These are phyloP conservation scores for Wallacemonas sp. DNA, from an alignment of 208 protist genomes.

Conservation along the genomic window DNA sequence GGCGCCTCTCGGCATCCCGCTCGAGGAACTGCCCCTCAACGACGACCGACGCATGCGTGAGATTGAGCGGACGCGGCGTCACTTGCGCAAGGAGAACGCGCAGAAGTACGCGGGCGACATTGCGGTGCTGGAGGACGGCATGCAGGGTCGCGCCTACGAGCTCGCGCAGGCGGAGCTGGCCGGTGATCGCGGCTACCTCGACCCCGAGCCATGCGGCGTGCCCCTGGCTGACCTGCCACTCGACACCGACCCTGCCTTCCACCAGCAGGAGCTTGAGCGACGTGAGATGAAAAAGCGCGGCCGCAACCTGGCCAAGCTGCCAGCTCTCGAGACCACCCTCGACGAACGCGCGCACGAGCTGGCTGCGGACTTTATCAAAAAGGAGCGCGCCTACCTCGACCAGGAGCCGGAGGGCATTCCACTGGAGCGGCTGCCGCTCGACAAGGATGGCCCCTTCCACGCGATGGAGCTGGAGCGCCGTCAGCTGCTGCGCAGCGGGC, in stretches of 20 bases:
- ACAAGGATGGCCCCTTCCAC: conserved; percentile 67
- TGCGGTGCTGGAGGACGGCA: conserved; percentile 50
- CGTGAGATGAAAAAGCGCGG: conserved; percentile 22
- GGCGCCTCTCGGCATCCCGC: conserved; percentile 59
- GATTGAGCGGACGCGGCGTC: conserved; percentile 63
- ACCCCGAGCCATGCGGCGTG: conserved; percentile 67
- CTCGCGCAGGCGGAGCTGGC: conserved; percentile 56
- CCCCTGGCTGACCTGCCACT: conserved; percentile 66
- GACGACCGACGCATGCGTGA: conserved; percentile 57
- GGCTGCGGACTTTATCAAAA: conserved; percentile 54
- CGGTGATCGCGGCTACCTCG: conserved; percentile 65
- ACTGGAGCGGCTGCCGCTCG: conserved; percentile 57
- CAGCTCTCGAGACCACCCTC: conserved; percentile 45
- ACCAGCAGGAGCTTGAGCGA: conserved; percentile 52
- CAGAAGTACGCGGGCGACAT: conserved; percentile 35
- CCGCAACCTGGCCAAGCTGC: conserved; percentile 25
- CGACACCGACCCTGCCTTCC: conserved; percentile 56
- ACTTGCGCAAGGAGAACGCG: conserved; percentile 41
- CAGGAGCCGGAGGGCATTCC: conserved; percentile 77
- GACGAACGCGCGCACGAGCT: conserved; percentile 57
- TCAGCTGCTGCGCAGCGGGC: conserved; percentile 40
- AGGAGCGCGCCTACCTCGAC: conserved; percentile 76
- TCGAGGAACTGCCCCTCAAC: conserved; percentile 66
- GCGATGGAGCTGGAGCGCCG: conserved; percentile 75
- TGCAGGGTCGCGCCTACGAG: conserved; percentile 58